phyloP scores from a whole-genome alignment of 352 stramenopile genomes.

The Phytophthora fragariaefolia region DNA sequence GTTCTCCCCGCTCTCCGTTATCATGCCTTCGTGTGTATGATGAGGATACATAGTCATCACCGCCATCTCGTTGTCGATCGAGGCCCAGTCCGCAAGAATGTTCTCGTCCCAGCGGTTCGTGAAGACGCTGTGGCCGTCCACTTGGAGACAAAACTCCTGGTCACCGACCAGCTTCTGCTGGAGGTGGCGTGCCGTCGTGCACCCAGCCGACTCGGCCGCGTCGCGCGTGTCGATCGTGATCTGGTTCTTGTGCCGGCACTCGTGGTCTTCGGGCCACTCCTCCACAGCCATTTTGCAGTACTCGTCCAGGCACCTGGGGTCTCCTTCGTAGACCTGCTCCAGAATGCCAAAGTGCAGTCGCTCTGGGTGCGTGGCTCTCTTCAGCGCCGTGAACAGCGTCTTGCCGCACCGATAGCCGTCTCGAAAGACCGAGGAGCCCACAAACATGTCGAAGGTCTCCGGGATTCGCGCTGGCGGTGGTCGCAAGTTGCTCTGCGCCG shows the following conservation, averaged over 20 bases:
- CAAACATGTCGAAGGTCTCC: conserved; percentile 56
- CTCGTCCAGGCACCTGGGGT: conserved; percentile 71
- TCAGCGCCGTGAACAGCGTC: conserved; percentile 78
- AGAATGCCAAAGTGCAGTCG: conserved; percentile 80
- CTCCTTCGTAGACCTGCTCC: conserved; percentile 77
- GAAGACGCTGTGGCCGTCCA: conserved; percentile 86
- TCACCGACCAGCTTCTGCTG: conserved; percentile 74
- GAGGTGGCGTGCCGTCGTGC: conserved; percentile 71
- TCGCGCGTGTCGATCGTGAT: conserved; percentile 68
- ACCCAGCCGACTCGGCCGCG: conserved; percentile 72
- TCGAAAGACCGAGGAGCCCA: conserved; percentile 80
- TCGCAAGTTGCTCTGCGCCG: conserved; percentile 40
- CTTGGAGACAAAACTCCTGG: conserved; percentile 82
- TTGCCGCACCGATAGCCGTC: conserved; percentile 81
- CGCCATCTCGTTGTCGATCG: conserved; percentile 82
- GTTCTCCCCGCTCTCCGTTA: conserved; percentile 80
- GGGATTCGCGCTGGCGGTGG: conserved; percentile 65
- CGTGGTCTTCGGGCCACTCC: conserved; percentile 60
- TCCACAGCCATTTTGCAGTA: conserved; percentile 75
- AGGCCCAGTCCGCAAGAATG: conserved; percentile 67
- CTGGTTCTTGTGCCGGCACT: conserved; percentile 68
- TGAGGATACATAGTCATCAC: conserved; percentile 79
- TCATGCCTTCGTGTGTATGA: conserved; percentile 69
- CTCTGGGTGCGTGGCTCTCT: conserved; percentile 62
- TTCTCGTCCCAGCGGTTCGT: conserved; percentile 81